Conservation (phyloP, 169 alveolate genomes). For the Plasmodium malariae region DNA sequence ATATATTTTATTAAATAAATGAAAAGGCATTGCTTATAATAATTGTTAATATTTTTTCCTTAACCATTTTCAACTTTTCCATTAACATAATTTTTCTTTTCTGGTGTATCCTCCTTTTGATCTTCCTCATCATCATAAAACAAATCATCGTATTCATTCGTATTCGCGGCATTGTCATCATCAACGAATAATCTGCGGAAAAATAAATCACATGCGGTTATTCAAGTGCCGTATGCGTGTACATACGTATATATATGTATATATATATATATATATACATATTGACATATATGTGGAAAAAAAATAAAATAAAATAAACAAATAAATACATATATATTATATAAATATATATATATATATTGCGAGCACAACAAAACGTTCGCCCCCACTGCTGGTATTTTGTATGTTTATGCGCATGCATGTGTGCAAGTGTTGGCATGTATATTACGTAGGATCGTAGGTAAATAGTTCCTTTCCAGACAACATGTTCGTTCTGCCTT, state of each 20-base stretch:
- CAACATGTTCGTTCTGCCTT: conserved; percentile 81
- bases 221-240: background rate
- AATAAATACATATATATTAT: background rate
- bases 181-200: conserved; percentile 86
- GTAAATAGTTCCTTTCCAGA: conserved; percentile 91
- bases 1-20: background rate
- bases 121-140: conserved; percentile 83
- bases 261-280: no score
- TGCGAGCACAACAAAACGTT: no score
- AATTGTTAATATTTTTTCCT: conserved; percentile 1
- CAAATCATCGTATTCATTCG: conserved; percentile 86
- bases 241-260: background rate
- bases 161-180: conserved; percentile 89
- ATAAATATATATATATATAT: background rate
- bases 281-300: no score
- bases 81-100: conserved; percentile 65
- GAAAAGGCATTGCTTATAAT: background rate
- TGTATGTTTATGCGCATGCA: no score
- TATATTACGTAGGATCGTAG: conserved; percentile 86
- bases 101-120: conserved; percentile 65
- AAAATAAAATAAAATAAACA: background rate
- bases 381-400: no score
- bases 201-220: no score
- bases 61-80: conserved; percentile 80
- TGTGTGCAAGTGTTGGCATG: background rate